Base-by-base conservation (phyloP, 1,139 yeast species). In the Hyphopichia buzzinii region DNA sequence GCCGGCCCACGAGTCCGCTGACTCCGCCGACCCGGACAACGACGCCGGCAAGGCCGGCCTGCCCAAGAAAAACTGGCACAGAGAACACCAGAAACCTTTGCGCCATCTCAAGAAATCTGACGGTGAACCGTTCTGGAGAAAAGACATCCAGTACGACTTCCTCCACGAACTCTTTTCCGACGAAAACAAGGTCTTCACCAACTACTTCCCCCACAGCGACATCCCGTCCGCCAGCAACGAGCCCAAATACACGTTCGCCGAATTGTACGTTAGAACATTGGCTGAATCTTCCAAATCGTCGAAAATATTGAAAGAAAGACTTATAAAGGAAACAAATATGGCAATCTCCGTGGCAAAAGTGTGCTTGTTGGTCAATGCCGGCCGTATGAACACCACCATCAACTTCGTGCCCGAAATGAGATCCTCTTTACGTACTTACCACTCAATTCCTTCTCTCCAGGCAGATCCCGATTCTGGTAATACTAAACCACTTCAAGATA, bases 361-460 rank as follows among this genome's bases (percentile, higher is more conserved):
- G 22, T 87, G 96, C 46, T 63, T 92, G 30, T 69, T 92, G 44
- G 97, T 92, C 19, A 92, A 92, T 55, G 81, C 89, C 31, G 97
- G 97, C 4, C 71, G 97, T 45, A 81, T 92, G 81, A 92, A 92
- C 63, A 92, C 98, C 2, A 92, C 97, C 4, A 82, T 92, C 36
- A 90, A 90, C 59, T 92, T 90, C 55, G 95, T 88, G 38, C 89
- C 95, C n/a, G 97, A 89, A 55, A 90, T 90, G 97, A 83, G 89
- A 47, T 88, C 96, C 1, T 92, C 90, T 43, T 70, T 90, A 47
- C 72, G 97, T 49, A 90, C 97, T 0, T 92, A 85, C 55, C 97
- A 90, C 59, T 85, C 96, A 11, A 87, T 92, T 26, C 98, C 98
- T 1, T 80, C 90, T 5, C 68, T 92, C 36, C 97, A 92, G 55